Percentiles rank a stretch among this genome's conserved stretches.
Conservation (phyloP, 345 rosid genomes). For the Turritis glabra region DNA sequence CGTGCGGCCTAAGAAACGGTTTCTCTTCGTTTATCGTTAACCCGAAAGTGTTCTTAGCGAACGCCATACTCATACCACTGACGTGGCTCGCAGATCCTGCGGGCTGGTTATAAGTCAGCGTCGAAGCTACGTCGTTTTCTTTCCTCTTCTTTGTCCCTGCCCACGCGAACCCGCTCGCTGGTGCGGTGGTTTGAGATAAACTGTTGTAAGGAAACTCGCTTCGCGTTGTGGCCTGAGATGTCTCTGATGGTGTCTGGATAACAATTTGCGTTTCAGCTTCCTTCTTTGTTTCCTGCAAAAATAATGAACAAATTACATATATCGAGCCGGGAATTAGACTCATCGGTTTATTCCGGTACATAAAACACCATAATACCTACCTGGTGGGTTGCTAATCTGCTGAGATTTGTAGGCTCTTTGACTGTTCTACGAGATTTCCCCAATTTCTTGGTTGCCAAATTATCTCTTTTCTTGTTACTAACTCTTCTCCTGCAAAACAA, state of each 20-base stretch:
- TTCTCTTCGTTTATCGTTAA: conserved; percentile 38
- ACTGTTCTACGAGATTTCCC: conserved; percentile 44
- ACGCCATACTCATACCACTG: conserved; percentile 52
- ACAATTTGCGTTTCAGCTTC: conserved; percentile 26
- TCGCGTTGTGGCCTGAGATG: conserved; percentile 44
- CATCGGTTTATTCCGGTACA: conserved; percentile 21
- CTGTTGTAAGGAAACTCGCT: conserved; percentile 40
- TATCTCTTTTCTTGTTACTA: conserved; percentile 42
- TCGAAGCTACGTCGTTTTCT: conserved; percentile 47
- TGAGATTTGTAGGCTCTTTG: conserved; percentile 40
- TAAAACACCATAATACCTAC: conserved; percentile 46
- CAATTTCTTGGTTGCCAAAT: conserved; percentile 44
- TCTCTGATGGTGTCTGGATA: conserved; percentile 46
- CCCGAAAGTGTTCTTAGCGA: conserved; percentile 45
- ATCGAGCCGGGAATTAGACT: neutral
- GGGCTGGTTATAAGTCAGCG: conserved; percentile 50
- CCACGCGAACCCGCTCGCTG: conserved; percentile 58
- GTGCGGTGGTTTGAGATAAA: conserved; percentile 47
- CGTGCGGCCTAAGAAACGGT: conserved; percentile 38
- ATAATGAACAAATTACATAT: neutral
- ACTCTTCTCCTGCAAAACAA: conserved; percentile 52
- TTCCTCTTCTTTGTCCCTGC: conserved; percentile 48
- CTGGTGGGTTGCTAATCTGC: conserved; percentile 42
- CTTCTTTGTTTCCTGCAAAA: conserved; percentile 47
- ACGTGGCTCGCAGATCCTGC: conserved; percentile 46